phyloP scores from a whole-genome alignment of 106 monocot genomes.

The Posidonia australis region DNA sequence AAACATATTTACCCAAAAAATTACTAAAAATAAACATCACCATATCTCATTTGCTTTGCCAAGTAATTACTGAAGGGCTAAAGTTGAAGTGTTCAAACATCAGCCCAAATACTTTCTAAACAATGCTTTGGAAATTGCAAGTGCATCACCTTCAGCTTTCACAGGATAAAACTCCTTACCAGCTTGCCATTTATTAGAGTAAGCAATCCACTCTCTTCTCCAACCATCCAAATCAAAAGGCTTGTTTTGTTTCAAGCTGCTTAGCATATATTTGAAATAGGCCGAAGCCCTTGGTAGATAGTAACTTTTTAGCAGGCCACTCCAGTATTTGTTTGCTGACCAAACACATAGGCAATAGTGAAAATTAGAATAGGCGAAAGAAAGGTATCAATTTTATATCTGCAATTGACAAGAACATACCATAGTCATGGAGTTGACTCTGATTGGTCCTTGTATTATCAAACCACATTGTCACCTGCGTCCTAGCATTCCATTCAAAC shows the following conservation, averaged over 20 bases:
- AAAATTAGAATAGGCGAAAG: not conserved
- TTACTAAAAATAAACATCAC: no score
- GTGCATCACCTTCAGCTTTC: conserved; percentile 57
- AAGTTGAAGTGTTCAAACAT: conserved; percentile 6
- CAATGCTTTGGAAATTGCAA: conserved; percentile 64
- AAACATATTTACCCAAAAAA: no score
- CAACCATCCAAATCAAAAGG: conserved; percentile 56
- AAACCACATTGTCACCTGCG: conserved; percentile 97
- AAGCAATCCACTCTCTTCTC: conserved; percentile 83
- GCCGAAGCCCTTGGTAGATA: conserved; percentile 78
- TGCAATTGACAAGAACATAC: conserved; percentile 22
- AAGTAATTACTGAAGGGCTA: no score
- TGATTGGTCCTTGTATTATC: conserved; percentile 70
- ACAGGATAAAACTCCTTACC: conserved; percentile 46
- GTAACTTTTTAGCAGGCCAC: conserved; percentile 71
- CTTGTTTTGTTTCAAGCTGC: conserved; percentile 39
- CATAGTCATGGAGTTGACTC: conserved; percentile 96
- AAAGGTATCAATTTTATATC: not conserved
- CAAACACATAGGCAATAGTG: not conserved
- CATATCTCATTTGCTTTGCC: not conserved
- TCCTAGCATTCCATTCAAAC: conserved; percentile 99
- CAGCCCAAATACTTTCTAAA: conserved; percentile 52
- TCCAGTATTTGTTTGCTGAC: conserved; percentile 94
- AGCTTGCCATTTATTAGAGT: conserved; percentile 85
- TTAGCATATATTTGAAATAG: conserved; percentile 59